Conservation (phyloP, 1,139 yeast species). For the Yamadazyma buinensis region DNA sequence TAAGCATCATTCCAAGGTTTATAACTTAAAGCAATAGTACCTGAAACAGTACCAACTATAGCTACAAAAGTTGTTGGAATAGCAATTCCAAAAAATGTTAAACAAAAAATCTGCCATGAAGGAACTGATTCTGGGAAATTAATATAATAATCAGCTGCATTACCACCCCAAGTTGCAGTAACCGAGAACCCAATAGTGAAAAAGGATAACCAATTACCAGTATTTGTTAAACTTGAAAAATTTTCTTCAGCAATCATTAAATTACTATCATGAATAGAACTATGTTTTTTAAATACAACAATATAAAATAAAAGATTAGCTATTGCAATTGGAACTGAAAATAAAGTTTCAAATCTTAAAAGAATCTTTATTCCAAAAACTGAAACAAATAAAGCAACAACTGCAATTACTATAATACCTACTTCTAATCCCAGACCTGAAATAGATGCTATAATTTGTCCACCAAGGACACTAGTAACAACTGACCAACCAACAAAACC, state of each 20-base stretch:
- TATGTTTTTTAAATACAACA: constrained; percentile 55
- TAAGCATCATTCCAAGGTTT: constrained; percentile 60
- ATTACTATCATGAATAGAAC: constrained; percentile 34
- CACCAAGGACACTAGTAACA: constrained; percentile 38
- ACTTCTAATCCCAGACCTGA: constrained; percentile 22
- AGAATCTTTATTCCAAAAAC: constrained; percentile 47
- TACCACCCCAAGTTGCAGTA: constrained; percentile 89
- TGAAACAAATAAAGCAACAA: constrained; percentile 27
- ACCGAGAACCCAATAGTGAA: constrained; percentile 75
- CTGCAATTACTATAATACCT: constrained; percentile 30
- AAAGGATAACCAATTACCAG: constrained; percentile 71
- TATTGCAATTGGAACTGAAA: constrained; percentile 67
- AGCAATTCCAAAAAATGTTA: constrained; percentile 67
- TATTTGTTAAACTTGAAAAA: constrained; percentile 32
- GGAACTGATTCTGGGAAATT: constrained; percentile 75
- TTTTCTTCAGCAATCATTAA: constrained; percentile 18
- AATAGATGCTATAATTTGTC: constrained; percentile 30
- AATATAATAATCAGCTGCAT: constrained; percentile 82
- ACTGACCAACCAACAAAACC: constrained; percentile 43
- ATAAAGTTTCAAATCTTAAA: constrained; percentile 60
- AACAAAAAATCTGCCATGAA: constrained; percentile 48
- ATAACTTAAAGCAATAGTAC: constrained; percentile 63
- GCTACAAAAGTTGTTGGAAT: constrained; percentile 80
- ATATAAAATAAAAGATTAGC: constrained; percentile 70
- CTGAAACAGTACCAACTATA: constrained; percentile 65